Base-by-base conservation (phyloP, 768 basidiomycete species). In the Royoungia palumana region DNA sequence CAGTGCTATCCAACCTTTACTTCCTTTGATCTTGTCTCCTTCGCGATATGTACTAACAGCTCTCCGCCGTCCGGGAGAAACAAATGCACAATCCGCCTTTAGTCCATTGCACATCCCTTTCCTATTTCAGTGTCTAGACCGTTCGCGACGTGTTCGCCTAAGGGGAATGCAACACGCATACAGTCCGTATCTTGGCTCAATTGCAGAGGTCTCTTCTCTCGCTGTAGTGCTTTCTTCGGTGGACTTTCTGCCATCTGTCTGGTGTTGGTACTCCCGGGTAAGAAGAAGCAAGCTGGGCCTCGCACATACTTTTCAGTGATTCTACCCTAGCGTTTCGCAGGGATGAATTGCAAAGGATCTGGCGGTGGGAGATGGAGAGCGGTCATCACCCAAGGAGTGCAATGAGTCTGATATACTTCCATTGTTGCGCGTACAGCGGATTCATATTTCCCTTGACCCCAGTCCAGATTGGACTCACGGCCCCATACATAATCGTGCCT, bases 341-440 rank as follows among this genome's bases (percentile, higher is more conserved):
- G 22, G 74, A 83, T 35, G 87, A 94, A 59, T 66, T 94, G 25
- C 86, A 87, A 65, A 76, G 81, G 63, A 87, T 97, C 63, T 96
- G 94, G 93, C 78, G 81, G 53, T 96, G 93, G 93, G 94, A 95
- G 73, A 77, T 96, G 47, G 78, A 83, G 35, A 87, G 88, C 56
- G 94, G 93, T 6, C 92, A 94, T 70, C 88, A 87, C 70, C 93
- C 94, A 20, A 89, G 86, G 63, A 73, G 71, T 41, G 74, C 79
- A 43, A 75, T 76, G 42, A 80, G 89, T 89, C 68, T 63, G 88
- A 72, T 38, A 28, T 41, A 13, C 28, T 21, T 5, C 24, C 3
- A 34, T 19, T 68, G 45, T 39, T 32, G 34, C 51, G 44, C 40
- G 7, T 30, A n/a, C 37, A 19, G 38, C 32, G 45, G 46, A 35